Percentiles rank a stretch among this genome's conserved stretches.
These are phyloP conservation scores for Lentithecium fluviatile DNA, from an alignment of 495 filamentous ascomycete species.

Conservation along the genomic window DNA sequence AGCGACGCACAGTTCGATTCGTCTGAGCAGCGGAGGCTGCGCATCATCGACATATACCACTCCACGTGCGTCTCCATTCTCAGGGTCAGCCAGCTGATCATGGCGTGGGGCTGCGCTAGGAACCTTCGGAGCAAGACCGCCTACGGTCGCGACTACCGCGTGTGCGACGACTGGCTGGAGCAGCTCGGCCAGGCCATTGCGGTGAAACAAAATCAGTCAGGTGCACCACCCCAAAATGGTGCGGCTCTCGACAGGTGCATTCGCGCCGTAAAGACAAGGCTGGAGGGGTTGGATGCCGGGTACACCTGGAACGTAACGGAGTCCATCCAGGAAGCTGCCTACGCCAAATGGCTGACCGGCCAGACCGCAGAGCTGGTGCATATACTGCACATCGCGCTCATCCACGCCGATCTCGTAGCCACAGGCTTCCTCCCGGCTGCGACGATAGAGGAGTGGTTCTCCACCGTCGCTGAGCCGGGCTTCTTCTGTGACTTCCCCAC, in stretches of 20 bases:
- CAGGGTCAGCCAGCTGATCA: constrained; percentile 44
- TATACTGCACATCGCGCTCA: constrained; percentile 70
- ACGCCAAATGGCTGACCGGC: constrained; percentile 61
- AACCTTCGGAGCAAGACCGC: constrained; percentile 1
- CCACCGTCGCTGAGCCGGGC: constrained; percentile 8
- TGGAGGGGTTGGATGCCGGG: constrained; percentile 50
- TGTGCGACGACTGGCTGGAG: constrained; percentile 36
- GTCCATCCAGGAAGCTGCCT: constrained; percentile 52
- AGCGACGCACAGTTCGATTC: constrained; percentile 53
- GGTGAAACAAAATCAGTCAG: constrained; percentile 1
- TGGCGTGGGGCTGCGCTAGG: constrained; percentile 28
- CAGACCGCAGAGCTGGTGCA: constrained; percentile 68
- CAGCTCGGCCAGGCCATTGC: constrained; percentile 26
- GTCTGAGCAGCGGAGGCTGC: constrained; percentile 55
- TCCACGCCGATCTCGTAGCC: constrained; percentile 56
- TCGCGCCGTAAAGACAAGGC: constrained; percentile 37
- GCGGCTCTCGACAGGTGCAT: constrained; percentile 17
- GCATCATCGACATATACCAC: constrained; percentile 66
- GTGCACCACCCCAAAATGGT: not conserved
- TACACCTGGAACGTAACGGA: constrained; percentile 54
- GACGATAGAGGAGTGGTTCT: constrained; percentile 52
- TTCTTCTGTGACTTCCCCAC: constrained; percentile 25
- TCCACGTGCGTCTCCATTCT: constrained; percentile 64
- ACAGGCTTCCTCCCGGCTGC: constrained; percentile 56
- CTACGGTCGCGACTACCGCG: constrained; percentile 21